Evolutionary conservation across 2,329 filamentous ascomycete genomes (phyloP), one percentile per base, ranked within the genome.

Genomic region (Graphiopsis chlorocephala): DNA sequence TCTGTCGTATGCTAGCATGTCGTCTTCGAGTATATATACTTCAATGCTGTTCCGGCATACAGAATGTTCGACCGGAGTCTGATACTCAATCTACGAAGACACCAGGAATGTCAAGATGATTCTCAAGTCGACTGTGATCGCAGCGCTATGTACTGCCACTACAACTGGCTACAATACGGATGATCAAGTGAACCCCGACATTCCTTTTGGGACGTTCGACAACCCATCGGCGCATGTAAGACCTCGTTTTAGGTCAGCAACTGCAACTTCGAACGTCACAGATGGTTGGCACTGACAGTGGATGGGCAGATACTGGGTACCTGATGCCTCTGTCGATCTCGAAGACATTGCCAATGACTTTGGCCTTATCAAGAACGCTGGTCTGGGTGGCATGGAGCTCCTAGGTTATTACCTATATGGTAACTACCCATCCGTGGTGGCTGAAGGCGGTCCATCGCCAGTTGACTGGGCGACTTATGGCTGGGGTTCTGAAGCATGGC

Each of bases 331-430:
- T 1, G 75, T 78, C 6, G 69, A 77, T 60, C 55, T 69, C 2
- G 55, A 47, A 4, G 66, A 67, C 3, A 68, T 79, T 0, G 68
- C 69, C n/a, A 64, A 69, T 5, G 76, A 80, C 63, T 72, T 80
- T 28, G 67, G 67, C 11, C 68, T 70, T 11, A 72, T 72, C 12
- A 75, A 71, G 10, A 59, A 65, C 1, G 67, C 76, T 31, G 78
- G 79, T 1, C 75, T 75, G 3, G 78, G 78, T 7, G 79, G 78
- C 1, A 67, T 80, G 4, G 78, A 81, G 47, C 66, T 80, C 2
- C 69, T 80, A 0, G 74, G 75, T 0, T 80, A 76, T 56, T 81
- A 79, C 66, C 70, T 74, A 4, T 80, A 80, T 66, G 78, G 78
- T 33, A 68, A 71, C 60, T 68, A 67, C 26, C 67, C 68, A n/a